Conservation (phyloP, 2,329 filamentous ascomycete genomes). For the Sarocladium kiliense region DNA sequence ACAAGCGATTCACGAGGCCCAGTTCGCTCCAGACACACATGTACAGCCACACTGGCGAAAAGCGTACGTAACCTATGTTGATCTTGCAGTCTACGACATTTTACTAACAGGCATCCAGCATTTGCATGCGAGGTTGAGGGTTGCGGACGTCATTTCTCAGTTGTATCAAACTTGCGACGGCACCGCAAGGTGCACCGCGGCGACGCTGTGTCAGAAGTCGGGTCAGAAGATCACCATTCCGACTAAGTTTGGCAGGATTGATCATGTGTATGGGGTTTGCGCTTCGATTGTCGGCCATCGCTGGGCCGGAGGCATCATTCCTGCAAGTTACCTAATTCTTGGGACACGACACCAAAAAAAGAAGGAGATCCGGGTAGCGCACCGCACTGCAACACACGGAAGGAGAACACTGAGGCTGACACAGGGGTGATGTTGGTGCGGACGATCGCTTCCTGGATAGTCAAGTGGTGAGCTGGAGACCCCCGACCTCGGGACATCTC, state of each 20-base stretch:
- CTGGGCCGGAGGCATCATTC: no score
- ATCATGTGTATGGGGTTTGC: not conserved
- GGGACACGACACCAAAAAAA: not conserved
- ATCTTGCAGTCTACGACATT: not conserved
- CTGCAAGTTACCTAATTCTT: not conserved
- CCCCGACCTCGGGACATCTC: not conserved
- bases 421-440: not conserved
- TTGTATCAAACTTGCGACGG: slow-evolving; percentile 89
- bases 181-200: slow-evolving; percentile 91
- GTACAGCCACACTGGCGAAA: slow-evolving; percentile 98
- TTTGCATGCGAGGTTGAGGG: slow-evolving; percentile 93
- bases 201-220: slow-evolving; percentile 58
- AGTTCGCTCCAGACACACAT: slow-evolving; percentile 96
- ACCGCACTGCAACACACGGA: not conserved
- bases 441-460: slow-evolving; percentile 7
- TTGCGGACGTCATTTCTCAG: slow-evolving; percentile 93
- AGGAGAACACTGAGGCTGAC: not conserved
- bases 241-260: slow-evolving; percentile 32
- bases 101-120: slow-evolving; percentile 45
- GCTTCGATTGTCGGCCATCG: no score
- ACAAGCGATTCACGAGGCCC: slow-evolving; percentile 92
- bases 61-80: slow-evolving; percentile 64
- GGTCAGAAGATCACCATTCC: slow-evolving; percentile 59
- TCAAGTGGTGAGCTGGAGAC: slow-evolving; percentile 1
- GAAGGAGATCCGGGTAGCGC: not conserved